Percentiles rank a stretch among this genome's conserved stretches.
phyloP scores from a whole-genome alignment of 73 alveolate genomes.

The Durusdinium trenchii region DNA sequence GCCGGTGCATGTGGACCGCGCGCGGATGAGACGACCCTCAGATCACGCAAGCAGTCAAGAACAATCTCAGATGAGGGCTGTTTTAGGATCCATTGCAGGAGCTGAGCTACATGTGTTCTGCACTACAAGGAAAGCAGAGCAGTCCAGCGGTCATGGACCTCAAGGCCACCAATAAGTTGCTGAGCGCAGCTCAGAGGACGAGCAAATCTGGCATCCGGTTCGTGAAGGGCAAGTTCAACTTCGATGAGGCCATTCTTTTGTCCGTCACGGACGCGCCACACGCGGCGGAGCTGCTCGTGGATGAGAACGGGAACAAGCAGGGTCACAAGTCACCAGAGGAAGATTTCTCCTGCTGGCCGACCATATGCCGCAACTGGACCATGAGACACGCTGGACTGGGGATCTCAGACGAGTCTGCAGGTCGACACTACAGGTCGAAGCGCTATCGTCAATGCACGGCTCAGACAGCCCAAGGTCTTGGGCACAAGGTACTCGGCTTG shows the following conservation, averaged over 20 bases:
- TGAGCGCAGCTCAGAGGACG: constrained; percentile 21
- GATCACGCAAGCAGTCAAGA: neutral
- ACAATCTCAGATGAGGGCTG: neutral
- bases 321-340: neutral
- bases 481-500: neutral
- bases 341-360: neutral
- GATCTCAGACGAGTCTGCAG: too few relatives aligned
- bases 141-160: neutral
- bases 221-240: neutral
- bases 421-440: neutral
- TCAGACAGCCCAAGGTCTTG: neutral
- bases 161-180: neutral
- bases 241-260: neutral
- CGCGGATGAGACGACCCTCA: neutral
- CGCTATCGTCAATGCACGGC: neutral
- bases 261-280: neutral
- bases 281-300: neutral
- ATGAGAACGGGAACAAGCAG: neutral
- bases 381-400: neutral
- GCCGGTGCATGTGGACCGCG: neutral
- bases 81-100: constrained; percentile 11
- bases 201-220: neutral
- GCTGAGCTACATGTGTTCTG: neutral
- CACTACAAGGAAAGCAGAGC: constrained; percentile 11
- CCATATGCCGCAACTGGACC: neutral